These are phyloP conservation scores for Poterioochromonas sp. DNA, from an alignment of 352 stramenopile genomes.

Conservation along the genomic window DNA sequence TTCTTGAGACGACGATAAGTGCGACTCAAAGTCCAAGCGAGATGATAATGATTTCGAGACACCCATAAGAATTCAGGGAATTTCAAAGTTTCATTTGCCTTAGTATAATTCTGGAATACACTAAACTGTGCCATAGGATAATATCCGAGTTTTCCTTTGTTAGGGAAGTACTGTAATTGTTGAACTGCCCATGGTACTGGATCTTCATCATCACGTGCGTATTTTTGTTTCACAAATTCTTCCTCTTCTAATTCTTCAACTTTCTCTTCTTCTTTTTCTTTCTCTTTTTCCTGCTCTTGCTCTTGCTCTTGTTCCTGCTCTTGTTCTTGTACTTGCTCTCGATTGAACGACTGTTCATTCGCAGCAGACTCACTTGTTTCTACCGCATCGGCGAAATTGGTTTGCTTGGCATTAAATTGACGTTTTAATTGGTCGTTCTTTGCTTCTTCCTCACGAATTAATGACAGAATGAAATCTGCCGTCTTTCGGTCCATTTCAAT, in stretches of 20 bases:
- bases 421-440: constrained; percentile 35
- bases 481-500: constrained; percentile 55
- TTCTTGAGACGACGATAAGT: constrained; percentile 80
- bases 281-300: constrained; percentile 43
- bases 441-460: constrained; percentile 51
- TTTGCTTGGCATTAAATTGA: background rate
- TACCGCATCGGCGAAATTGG: background rate
- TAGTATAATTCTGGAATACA: constrained; percentile 43
- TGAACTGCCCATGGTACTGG: constrained; percentile 64
- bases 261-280: constrained; percentile 71
- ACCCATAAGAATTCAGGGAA: constrained; percentile 53
- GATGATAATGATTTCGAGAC: constrained; percentile 68
- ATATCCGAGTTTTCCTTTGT: constrained; percentile 43
- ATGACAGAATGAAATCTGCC: constrained; percentile 37
- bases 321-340: constrained; percentile 69
- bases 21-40: constrained; percentile 61
- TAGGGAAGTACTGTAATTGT: constrained; percentile 49
- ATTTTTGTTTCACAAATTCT: constrained; percentile 75
- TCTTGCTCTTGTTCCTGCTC: constrained; percentile 60
- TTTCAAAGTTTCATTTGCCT: constrained; percentile 39
- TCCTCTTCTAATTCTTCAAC: constrained; percentile 75
- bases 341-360: constrained; percentile 51
- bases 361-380: constrained; percentile 17
- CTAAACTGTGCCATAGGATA: constrained; percentile 46
- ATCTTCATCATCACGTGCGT: constrained; percentile 72